These are phyloP conservation scores for Cardiospermum halicacabum DNA, from an alignment of 345 rosid genomes.

Conservation along the genomic window DNA sequence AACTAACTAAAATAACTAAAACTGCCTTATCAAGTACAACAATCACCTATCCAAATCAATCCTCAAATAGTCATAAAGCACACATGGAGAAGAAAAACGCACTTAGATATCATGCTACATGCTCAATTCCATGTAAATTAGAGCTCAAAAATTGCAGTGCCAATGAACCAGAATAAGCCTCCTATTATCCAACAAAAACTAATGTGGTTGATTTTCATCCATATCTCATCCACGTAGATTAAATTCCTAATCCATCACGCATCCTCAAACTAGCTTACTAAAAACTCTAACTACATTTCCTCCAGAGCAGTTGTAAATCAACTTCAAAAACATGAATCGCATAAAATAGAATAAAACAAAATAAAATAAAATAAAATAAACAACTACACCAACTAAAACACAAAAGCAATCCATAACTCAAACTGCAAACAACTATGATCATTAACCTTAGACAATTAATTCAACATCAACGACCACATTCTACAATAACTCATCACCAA, in stretches of 20 bases:
- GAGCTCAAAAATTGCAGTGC: neutral
- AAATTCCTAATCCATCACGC: neutral
- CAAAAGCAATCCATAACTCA: no score
- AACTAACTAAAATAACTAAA: neutral
- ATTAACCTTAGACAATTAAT: neutral
- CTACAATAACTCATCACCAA: neutral
- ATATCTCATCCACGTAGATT: no score
- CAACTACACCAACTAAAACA: neutral
- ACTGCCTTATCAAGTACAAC: neutral
- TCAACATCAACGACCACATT: neutral
- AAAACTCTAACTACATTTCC: no score
- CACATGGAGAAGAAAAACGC: neutral
- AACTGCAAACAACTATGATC: no score
- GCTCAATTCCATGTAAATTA: neutral
- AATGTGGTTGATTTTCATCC: no score
- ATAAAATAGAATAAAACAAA: neutral
- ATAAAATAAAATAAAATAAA: neutral
- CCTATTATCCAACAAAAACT: no score
- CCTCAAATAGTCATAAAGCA: neutral
- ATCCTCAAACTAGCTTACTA: no score
- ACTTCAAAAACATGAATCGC: neutral
- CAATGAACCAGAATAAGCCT: no score
- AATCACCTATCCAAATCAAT: neutral
- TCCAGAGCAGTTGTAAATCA: neutral
- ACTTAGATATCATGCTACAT: neutral